Evolutionary conservation across 768 basidiomycete genomes (phyloP), one percentile per base, ranked within the genome.

Genomic region (Macrolepiota fuliginosa): DNA sequence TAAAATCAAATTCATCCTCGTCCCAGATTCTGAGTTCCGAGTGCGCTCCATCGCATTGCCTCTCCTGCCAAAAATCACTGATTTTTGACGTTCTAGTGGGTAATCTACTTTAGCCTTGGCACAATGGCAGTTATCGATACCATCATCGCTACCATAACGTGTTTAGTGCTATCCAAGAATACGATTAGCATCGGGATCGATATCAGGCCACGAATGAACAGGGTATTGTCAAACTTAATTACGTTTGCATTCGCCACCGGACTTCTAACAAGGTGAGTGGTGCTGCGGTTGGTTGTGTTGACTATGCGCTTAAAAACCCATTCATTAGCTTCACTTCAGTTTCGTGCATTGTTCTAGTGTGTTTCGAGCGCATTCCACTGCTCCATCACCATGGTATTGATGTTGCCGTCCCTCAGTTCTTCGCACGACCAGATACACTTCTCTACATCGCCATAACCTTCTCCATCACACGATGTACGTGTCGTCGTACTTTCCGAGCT

Each of bases 241-340:
- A 68, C 69, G 45, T 75, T 73, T 61, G 71, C 70, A 46, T 66
- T 75, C 37, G 72, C 69, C 3, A 73, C 74, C 11, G 74, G 74
- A 1, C 64, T 75, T 10, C 54, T 72, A 49, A 75, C 73, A 47
- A 72, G 70, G 73, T 72, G 61, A 29, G 56, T 47, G 29, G 29
- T 11, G 7, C 29, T 32, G 2, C 2, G n/a, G 9, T 22, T 37
- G 40, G 53, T 13, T 11, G 6, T 27, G 25, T n/a, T 29, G 11
- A 11, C 17, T 36, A 19, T 39, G 54, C 42, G 17, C 29, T 52
- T 56, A 17, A 24, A 24, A 25, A 24, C 27, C 39, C 3, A 27
- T 10, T 13, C 36, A 17, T 49, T 54, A 74, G 74, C 54, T 66
- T 75, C 15, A 69, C 70, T 24, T 68, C 74, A 1, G 68, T 73